Evolutionary conservation across 345 rosid species (phyloP), one percentile per base, ranked within the genome.

Genomic region (Brassica cretica): DNA sequence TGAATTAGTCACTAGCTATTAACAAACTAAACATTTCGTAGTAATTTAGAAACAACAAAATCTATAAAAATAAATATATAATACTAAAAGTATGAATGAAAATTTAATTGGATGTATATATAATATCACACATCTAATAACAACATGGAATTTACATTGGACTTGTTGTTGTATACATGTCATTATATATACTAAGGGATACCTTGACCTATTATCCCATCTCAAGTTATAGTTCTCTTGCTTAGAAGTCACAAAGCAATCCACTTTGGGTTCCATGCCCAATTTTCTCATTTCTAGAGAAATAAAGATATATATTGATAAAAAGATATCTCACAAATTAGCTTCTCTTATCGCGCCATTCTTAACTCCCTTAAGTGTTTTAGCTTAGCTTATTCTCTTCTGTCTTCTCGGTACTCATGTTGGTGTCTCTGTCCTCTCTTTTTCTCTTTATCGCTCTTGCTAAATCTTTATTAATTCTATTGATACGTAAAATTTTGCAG

Each of bases 391-490:
- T 71, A 85, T 83, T 78, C 76, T 81, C 71, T 79, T 79, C 24
- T 69, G 29, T 37, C 44, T 21, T 51, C 70, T 61, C 84, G 82
- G 83, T 83, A 74, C 85, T 27, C 91, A 95, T 95, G 98, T 93
- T 91, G 84, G 93, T 82, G 77, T 83, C 68, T 89, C 83, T 83
- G 77, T 61, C 18, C 30, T 66, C 62, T 65, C 15, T 44, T 59
- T 15, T 44, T 71, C 67, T 73, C 68, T 61, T 6, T 41, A 18
- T 8, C 14, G 12, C 62, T 65, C 51, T 24, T 30, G 68, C 71
- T 70, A 35, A 29, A 44, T 63, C 59, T 24, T 24, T 32, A 56
- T 16, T 19, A 60, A 16, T 41, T 68, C 2, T 56, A 44, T 46
- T 33, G 25, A 35, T 30, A 16, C 55, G 19, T 29, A 29, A 69